Evolutionary conservation across 176 grass and related monocot genomes (phyloP), one percentile per base, ranked within the genome.

Genomic region (Oryza rufipogon): DNA sequence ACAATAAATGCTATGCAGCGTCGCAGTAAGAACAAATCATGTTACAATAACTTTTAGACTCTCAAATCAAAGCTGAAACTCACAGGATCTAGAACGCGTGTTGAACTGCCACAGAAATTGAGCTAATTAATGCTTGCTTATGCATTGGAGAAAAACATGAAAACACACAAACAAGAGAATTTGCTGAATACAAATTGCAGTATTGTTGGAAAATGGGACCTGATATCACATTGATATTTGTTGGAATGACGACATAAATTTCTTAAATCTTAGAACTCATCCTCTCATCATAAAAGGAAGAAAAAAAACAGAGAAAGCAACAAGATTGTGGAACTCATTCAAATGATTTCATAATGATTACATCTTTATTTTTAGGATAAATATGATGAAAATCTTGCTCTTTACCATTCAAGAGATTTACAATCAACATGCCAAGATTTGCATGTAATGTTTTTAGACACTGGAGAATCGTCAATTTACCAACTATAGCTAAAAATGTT

Each of bases 1-100:
- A 32, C 25, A 26, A 20, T 65, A 17, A 78, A 83, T 76, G 15
- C 13, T 63, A 78, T 71, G 49, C 32, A 32, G 44, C 19, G 38
- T 64, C 74, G 52, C 64, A 82, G 49, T 45, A 71, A 8, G 85
- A 77, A 14, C 47, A 33, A 81, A 69, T 66, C 26, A 81, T 8
- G 17, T 23, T 11, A 46, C 28, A 26, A 69, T 39, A 69, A 58
- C 7, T 26, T 63, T 75, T 70, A 70, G 23, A 41, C 69, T 68
- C 49, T 34, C 74, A 12, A 6, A 72, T n/a, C 60, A 48, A 85
- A 15, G 70, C 49, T 70, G 20, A 64, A 39, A 74, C 14, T 36
- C 13, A 19, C 13, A 44, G 38, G 20, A 84, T 20, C 20, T 38
- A 88, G 70, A 75, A 79, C 78, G 68, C 5, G 15, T 2, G 46